Base-by-base conservation (phyloP, 805 yeast genomes). In the Yarrowia sp. region DNA sequence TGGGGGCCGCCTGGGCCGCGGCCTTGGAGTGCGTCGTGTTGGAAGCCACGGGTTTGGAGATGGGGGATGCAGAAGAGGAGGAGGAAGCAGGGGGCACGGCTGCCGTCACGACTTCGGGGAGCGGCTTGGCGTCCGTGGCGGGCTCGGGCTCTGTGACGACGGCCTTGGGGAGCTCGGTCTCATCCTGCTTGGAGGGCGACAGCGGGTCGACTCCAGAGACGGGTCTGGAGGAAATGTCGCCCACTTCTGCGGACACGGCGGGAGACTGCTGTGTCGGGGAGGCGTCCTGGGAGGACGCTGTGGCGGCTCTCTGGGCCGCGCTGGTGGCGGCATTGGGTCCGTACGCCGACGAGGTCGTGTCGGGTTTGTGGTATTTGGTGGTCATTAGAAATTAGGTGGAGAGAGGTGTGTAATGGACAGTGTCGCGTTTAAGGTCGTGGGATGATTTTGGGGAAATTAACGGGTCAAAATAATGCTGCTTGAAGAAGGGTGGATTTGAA, bases 361-460 rank as follows among this genome's bases (percentile, higher is more conserved):
- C 61, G 46, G 61, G 61, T 14, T 54, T 33, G 46, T 54, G 61
- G 61, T 54, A 54, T 24, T 54, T 36, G 36, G 61, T 54, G 46
- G 58, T 28, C 52, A 28, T 28, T 46, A 46, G 52, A 46, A 28
- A 28, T 28, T 10, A 19, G 32, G 32, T 46, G 33, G n/a, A 2
- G n/a, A 16, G 24, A 7, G 4, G 28, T 17, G 17, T 12, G 49
- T 43, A 14, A 19, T 38, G 10, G 22, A 8, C 16, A 17, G 12
- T 43, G 49, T 43, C 30, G 30, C 30, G 30, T 26, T 26, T 26
- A n/a, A n/a, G n/a, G n/a, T n/a, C n/a, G n/a, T 26, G 8, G 8
- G 30, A 26, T 26, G 30, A 26, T 26, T n/a, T n/a, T n/a, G n/a
- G 30, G 30, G 30, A 26, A 26, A 26, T 26, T 26, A n/a, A 26